Evolutionary conservation across 768 basidiomycete species (phyloP).

Genomic region (Leccinum disarticulatum): DNA sequence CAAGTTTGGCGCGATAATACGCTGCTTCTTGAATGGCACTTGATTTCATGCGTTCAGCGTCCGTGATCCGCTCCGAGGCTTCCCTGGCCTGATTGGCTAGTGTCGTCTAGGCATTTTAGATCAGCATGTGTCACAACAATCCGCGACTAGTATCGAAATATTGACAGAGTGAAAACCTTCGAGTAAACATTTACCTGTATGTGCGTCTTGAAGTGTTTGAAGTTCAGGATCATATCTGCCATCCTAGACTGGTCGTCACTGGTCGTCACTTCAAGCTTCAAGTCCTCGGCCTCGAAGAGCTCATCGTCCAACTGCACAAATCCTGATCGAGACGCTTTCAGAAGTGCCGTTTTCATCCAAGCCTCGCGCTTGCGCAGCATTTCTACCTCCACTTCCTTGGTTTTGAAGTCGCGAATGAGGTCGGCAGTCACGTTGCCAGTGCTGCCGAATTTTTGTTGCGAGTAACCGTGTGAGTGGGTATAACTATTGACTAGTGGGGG

Average conservation of each 20-base stretch:
- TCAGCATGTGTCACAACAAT: constrained; percentile 13
- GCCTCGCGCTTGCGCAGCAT: constrained; percentile 69
- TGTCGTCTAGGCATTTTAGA: constrained; percentile 47
- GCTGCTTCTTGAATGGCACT: constrained; percentile 92
- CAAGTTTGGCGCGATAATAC: constrained; percentile 91
- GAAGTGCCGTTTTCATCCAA: constrained; percentile 84
- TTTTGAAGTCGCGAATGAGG: constrained; percentile 74
- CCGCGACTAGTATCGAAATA: not conserved
- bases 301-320: constrained; percentile 67
- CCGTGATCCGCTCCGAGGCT: constrained; percentile 73
- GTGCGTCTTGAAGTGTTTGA: constrained; percentile 87
- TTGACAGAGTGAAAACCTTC: not conserved
- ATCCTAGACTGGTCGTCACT: constrained; percentile 50
- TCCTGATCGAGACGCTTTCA: constrained; percentile 73
- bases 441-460: constrained; percentile 44
- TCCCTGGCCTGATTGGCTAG: constrained; percentile 74
- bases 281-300: constrained; percentile 35
- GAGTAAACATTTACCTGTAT: constrained; percentile 65
- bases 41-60: constrained; percentile 73
- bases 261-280: constrained; percentile 34
- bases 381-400: constrained; percentile 81
- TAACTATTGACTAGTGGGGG: constrained; percentile 54
- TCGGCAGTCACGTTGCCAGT: constrained; percentile 74
- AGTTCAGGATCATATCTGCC: constrained; percentile 70
- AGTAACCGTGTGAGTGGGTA: constrained; percentile 40